Conservation (phyloP, 1,284 basidiomycete genomes). For the Phlebopus sp. region DNA sequence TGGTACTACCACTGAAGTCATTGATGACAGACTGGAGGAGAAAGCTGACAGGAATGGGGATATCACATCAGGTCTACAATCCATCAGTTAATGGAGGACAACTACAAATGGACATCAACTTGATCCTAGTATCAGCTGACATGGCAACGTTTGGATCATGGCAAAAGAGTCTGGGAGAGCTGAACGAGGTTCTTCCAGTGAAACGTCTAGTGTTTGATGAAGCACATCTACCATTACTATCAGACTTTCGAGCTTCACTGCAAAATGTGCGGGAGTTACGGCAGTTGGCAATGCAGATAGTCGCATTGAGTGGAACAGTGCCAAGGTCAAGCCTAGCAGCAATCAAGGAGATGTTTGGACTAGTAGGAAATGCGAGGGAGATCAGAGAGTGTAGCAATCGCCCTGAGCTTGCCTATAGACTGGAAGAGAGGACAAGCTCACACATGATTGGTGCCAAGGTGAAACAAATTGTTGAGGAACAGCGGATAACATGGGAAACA, state of each 20-base stretch:
- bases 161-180: neutral
- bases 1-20: slow-evolving; percentile 3
- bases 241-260: neutral
- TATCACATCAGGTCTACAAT: slow-evolving; percentile 2
- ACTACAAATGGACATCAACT: neutral
- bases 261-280: neutral
- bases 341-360: slow-evolving; percentile 1
- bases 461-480: neutral
- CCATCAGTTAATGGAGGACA: neutral
- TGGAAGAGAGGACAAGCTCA: neutral
- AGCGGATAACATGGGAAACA: neutral
- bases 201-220: slow-evolving; percentile 3
- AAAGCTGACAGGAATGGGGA: neutral
- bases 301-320: neutral
- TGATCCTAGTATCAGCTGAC: slow-evolving; percentile 2
- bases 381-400: slow-evolving; percentile 1
- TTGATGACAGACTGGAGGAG: slow-evolving; percentile 4
- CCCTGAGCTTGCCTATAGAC: slow-evolving; percentile 5
- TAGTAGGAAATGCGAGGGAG: neutral
- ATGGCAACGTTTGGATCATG: neutral
- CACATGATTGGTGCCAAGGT: neutral
- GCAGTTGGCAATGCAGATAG: too few relatives aligned
- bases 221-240: slow-evolving; percentile 1
- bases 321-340: neutral
- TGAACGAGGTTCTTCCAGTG: neutral